Base-by-base conservation (phyloP, 2,329 filamentous ascomycete species). In the Ceratocystis cacaofunesta region DNA sequence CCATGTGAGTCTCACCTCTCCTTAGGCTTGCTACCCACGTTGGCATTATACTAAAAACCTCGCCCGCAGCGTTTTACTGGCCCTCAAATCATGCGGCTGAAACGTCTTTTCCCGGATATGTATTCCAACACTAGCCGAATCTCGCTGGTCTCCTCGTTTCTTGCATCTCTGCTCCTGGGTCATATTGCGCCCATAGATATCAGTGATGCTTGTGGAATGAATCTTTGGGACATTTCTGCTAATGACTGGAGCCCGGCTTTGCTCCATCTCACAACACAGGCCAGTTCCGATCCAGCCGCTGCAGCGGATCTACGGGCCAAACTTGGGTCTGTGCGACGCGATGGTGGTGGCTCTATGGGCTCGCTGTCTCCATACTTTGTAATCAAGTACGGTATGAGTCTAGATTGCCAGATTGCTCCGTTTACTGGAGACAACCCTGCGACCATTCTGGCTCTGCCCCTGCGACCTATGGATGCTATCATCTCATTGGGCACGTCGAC, bases 361-460 rank as follows among this genome's bases (percentile, higher is more conserved):
- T 74, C 76, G 60, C 84, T 97, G 69, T 86, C 87, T 61, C 72
- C 76, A 5, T 99, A 97, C 79, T 97, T 92, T 73, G 84, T 87
- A 58, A 72, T 80, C 63, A 84, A 86, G 46, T 95, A 91, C 74
- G 87, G 88, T 68, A 95, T 97, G 79, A 80, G 81, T 64, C 70
- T 80, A 0, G 84, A 87, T 66, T 95, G 92, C 73, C 83, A 85
- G 65, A 80, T 99, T 68, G 84, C 88, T 8, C 88, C 92, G 1
- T 95, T 94, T 73, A 97, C 94, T 0, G 94, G 94, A 67, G 94
- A 99, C 76, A 99, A 99, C 76, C 94, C 92, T 28, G 87, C 91
- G 1, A 97, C 94, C 0, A 96, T 99, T 71, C 86, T 97, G 41
- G 89, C 91, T 1, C 82, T 97, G 19, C 94, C 94, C 2, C 81